These are phyloP conservation scores for Dactylella cylindrospora DNA, from an alignment of 2,329 filamentous ascomycete species.

Conservation along the genomic window DNA sequence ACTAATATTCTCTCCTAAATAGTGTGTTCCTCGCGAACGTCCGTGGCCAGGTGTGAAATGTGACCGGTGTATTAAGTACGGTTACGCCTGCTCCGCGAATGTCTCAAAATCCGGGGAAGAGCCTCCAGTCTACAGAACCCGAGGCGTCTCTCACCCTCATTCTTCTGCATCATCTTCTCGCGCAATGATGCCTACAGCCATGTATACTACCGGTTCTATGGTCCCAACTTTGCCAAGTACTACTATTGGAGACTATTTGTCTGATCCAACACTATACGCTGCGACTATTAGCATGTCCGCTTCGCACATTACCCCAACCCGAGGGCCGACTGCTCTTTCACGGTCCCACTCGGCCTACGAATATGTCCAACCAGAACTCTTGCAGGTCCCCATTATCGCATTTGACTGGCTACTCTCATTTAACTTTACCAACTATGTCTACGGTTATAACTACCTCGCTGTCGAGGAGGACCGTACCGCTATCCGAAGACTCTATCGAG, in stretches of 20 bases:
- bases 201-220: slow-evolving; percentile 37
- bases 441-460: slow-evolving; percentile 35
- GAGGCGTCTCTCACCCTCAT: slow-evolving; percentile 32
- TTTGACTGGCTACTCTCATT: slow-evolving; percentile 36
- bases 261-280: slow-evolving; percentile 33
- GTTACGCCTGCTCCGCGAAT: slow-evolving; percentile 40
- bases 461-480: slow-evolving; percentile 36
- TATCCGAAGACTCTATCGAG: slow-evolving; percentile 29
- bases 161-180: slow-evolving; percentile 17
- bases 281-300: slow-evolving; percentile 37
- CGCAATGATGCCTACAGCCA: slow-evolving; percentile 24
- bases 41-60: slow-evolving; percentile 44
- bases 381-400: slow-evolving; percentile 22
- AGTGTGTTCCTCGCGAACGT: slow-evolving; percentile 41
- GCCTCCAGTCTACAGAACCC: slow-evolving; percentile 35
- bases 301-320: slow-evolving; percentile 28
- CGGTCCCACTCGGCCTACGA: slow-evolving; percentile 35
- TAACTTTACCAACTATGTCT: slow-evolving; percentile 40
- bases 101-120: slow-evolving; percentile 40
- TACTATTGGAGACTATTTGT: slow-evolving; percentile 28
- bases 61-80: slow-evolving; percentile 41
- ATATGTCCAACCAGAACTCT: slow-evolving; percentile 35
- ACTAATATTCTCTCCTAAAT: slow-evolving; percentile 12
- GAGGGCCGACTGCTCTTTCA: slow-evolving; percentile 23
- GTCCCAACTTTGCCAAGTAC: slow-evolving; percentile 35